A percentile compares a stretch with the other conserved stretches of the same genome.
These are phyloP conservation scores for Maudiozyma humilis DNA, from an alignment of 1,139 yeast species.

Conservation along the genomic window DNA sequence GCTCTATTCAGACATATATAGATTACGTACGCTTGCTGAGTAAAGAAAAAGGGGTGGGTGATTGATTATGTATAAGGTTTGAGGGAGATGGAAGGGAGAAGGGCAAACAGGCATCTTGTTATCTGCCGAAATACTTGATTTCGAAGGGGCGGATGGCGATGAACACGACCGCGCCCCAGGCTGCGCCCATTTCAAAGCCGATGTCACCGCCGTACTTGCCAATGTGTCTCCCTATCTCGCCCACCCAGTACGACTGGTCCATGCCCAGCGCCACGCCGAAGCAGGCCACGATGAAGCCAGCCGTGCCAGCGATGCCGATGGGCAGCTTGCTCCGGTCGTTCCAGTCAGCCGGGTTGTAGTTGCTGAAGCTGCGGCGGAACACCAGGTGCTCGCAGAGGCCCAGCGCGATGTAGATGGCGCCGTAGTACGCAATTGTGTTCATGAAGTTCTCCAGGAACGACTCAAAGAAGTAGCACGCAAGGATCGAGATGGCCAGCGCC, in stretches of 20 bases:
- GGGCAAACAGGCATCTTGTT: conserved; percentile 3
- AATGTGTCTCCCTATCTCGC: conserved; percentile 55
- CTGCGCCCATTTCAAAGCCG: conserved; percentile 74
- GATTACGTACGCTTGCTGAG: too few relatives aligned
- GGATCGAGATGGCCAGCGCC: conserved; percentile 78
- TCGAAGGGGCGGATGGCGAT: conserved; percentile 62
- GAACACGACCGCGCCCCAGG: conserved; percentile 60
- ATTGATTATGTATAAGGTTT: too few relatives aligned
- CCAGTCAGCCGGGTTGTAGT: conserved; percentile 58
- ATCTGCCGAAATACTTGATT: conserved; percentile 51
- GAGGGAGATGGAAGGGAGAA: not conserved
- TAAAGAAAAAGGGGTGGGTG: too few relatives aligned
- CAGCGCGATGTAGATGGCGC: conserved; percentile 75
- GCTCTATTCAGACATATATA: too few relatives aligned
- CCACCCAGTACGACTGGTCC: conserved; percentile 77
- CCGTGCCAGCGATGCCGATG: conserved; percentile 64
- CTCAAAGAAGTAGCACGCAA: conserved; percentile 71
- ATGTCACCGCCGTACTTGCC: conserved; percentile 76
- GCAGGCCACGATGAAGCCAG: conserved; percentile 75
- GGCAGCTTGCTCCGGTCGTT: conserved; percentile 53
- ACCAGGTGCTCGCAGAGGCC: conserved; percentile 69
- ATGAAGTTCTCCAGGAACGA: conserved; percentile 74
- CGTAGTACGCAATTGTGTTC: conserved; percentile 86
- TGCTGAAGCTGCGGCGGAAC: conserved; percentile 50
- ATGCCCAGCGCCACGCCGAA: conserved; percentile 84